Evolutionary conservation across 2,329 filamentous ascomycete genomes (phyloP).

Genomic region (Colletotrichum destructivum): DNA sequence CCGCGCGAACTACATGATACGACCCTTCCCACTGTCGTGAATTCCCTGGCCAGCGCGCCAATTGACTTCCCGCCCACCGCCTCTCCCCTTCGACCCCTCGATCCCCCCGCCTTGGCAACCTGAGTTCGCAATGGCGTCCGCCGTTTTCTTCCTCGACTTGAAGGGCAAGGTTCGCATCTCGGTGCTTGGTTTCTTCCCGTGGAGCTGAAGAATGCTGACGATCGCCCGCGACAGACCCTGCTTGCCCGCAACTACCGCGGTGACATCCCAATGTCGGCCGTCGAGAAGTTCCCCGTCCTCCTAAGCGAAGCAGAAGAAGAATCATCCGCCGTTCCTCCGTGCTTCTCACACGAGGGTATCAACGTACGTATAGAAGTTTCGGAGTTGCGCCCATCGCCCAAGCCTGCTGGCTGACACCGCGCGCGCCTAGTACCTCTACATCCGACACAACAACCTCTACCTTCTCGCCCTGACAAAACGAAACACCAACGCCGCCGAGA

Average conservation of each 20-base stretch:
- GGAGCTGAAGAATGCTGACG: constrained; percentile 43
- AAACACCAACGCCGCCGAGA: constrained; percentile 98
- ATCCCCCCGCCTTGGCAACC: constrained; percentile 47
- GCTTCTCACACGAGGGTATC: constrained; percentile 98
- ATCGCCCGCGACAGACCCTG: constrained; percentile 78
- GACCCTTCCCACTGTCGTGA: constrained; percentile 36
- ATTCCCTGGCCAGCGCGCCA: constrained; percentile 47
- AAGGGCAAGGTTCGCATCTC: constrained; percentile 89
- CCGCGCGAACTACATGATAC: constrained; percentile 29
- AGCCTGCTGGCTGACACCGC: constrained; percentile 40
- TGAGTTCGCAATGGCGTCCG: constrained; percentile 85
- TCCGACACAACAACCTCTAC: constrained; percentile 99
- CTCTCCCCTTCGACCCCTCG: constrained; percentile 46
- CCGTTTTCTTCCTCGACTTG: constrained; percentile 97
- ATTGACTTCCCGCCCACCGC: constrained; percentile 45
- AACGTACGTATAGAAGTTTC: constrained; percentile 75
- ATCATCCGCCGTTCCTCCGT: constrained; percentile 95
- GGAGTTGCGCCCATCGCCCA: constrained; percentile 28
- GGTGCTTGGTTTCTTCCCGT: background rate
- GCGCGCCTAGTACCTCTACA: constrained; percentile 88
- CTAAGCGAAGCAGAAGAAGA: constrained; percentile 99
- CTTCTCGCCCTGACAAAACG: constrained; percentile 97
- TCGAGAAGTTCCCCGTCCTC: constrained; percentile 97
- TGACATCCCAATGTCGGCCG: constrained; percentile 98
- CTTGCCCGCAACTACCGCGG: constrained; percentile 98